Evolutionary conservation across 352 stramenopile species (phyloP).

Genomic region (Phytopythium chamaehyphon): DNA sequence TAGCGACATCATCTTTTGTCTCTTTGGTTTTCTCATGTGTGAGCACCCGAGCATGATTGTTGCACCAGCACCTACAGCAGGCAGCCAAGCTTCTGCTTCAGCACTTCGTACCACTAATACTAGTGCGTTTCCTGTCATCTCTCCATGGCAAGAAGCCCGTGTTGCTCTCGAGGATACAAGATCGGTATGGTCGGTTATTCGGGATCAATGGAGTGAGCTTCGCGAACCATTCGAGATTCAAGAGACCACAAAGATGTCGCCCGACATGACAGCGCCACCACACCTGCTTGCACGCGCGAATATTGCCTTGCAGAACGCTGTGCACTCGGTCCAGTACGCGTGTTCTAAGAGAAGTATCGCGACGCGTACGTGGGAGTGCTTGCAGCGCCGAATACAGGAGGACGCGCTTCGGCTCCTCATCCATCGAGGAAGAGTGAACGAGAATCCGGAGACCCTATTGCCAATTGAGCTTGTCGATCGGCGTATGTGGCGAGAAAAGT

Average conservation of each 20-base stretch:
- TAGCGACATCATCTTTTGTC: conserved; percentile 51
- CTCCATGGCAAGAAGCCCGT: conserved; percentile 58
- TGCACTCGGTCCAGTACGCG: conserved; percentile 70
- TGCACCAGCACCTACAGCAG: background rate
- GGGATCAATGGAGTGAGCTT: conserved; percentile 56
- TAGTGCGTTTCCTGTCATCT: conserved; percentile 7
- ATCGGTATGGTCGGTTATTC: conserved; percentile 39
- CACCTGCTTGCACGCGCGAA: conserved; percentile 52
- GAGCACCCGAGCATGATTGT: conserved; percentile 41
- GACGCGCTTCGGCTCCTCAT: conserved; percentile 44
- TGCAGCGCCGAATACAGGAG: conserved; percentile 57
- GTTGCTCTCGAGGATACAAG: conserved; percentile 37
- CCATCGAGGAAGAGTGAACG: conserved; percentile 29
- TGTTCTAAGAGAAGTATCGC: conserved; percentile 49
- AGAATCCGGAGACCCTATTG: background rate
- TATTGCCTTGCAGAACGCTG: conserved; percentile 57
- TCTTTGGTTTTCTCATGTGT: conserved; percentile 57
- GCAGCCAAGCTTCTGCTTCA: background rate
- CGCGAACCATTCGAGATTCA: conserved; percentile 54
- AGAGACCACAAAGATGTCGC: conserved; percentile 26
- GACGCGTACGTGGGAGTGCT: conserved; percentile 46
- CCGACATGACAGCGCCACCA: conserved; percentile 38
- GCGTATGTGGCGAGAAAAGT: conserved; percentile 47
- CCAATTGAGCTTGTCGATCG: conserved; percentile 50
- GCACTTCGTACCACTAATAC: background rate